Base-by-base conservation (phyloP, 192 early-diverging fungal genomes). In the Umbelopsis vinacea region DNA sequence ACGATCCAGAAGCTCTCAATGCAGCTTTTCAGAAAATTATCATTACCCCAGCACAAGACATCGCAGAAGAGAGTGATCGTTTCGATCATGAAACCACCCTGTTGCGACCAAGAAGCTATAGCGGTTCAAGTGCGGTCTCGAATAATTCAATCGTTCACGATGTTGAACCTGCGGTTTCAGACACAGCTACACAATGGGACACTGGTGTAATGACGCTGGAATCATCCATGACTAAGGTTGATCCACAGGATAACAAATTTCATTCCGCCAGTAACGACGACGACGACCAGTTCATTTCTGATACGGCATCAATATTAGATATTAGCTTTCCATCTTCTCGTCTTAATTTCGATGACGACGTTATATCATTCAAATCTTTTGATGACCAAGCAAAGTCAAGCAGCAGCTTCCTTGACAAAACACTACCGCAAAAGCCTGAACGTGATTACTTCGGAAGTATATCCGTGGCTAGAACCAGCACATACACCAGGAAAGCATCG, bases 11-110 rank as follows among this genome's bases (percentile, higher is more conserved):
- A 2, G 57, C 19, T n/a, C 4, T 63, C 4, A 17, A 63, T 8
- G 6, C 33, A 14, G 33, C 57, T 3, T 63, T 63, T 35, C 24
- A 63, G 8, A 11, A 17, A 19, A 63, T 63, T 37, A 33, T 63
- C 6, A 63, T 63, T n/a, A 63, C 57, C 6, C 57, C 57, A 17
- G 57, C 33, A 12, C 26, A 38, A 37, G 57, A 63, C 29, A 63
- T 12, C 7, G 14, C 57, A 14, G 35, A 63, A 19, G 57, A 14
- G 57, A 63, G 3, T 29, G 33, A 37, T 19, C 57, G 35, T 17
- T 15, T 37, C 10, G 7, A 11, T 17, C 33, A 26, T 63, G 29
- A 37, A 37, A 11, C 15, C 10, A 19, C 26, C 2, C 35, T 63
- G 8, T 14, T 63, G 17, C 57, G 57, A n/a, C 57, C 57, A 17